Base-by-base conservation (phyloP, 31 red algal genomes). In the Endocladia muricata region DNA sequence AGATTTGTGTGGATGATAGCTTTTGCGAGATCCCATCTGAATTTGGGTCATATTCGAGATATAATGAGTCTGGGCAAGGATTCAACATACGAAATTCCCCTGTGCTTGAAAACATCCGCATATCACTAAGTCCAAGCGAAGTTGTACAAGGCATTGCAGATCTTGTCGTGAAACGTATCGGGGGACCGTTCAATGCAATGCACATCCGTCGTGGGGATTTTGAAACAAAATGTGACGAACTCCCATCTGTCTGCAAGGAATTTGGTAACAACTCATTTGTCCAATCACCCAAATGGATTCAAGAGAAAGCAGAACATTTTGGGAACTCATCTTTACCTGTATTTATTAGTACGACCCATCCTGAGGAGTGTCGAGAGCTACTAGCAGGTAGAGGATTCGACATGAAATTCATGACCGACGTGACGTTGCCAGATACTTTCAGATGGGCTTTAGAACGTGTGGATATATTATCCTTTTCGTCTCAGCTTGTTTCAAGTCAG, bases 141-240 rank as follows among this genome's bases (percentile, higher is more conserved):
- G 48, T 43, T 28, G 68, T 83, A n/a, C 2, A 21, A 7, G 33
- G 61, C 3, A 37, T 77, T n/a, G 72, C 72, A 36, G 33, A 74
- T 26, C 41, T 28, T 52, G 57, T 64, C 21, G 7, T 86, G 41
- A 66, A 56, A 15, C 32, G 51, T 1, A 57, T 69, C 28, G 41
- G 47, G 29, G 9, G 2, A 2, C 37, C 58, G 0, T 86, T 48
- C 59, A 86, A 86, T 73, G 72, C 82, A 29, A 61, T 77, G 58
- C 82, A 86, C 58, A 37, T 86, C 11, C 72, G 82, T n/a, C 49
- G 82, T n/a, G 68, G 70, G 4, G 82, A 86, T 54, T 86, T 68
- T 44, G 7, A 32, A 30, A 67, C 54, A 34, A 86, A 86, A 66
- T 86, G 82, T 48, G 2, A 31, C 32, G 55, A 64, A 26, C 33